Evolutionary conservation across 352 stramenopile genomes (phyloP), one percentile per base, ranked within the genome.

Genomic region (Halophytophthora batemanensis): DNA sequence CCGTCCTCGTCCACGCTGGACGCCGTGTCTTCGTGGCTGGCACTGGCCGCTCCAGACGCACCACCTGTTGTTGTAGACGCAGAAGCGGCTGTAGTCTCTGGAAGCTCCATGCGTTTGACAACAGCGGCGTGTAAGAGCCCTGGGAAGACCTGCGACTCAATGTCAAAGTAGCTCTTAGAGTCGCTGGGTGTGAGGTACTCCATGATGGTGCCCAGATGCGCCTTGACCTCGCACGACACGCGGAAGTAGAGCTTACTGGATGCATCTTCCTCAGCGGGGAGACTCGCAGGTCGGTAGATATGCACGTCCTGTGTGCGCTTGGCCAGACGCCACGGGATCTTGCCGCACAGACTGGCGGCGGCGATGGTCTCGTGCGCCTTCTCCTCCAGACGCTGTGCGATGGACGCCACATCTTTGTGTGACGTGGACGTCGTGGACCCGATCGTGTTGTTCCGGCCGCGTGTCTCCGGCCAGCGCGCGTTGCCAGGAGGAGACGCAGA

Each of bases 261-360:
- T 1, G 53, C 59, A 31, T 85, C 71, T 18, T 88, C 70, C 13
- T 75, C 72, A 3, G 54, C 62, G 6, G 60, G 59, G 3, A 84
- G 55, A 6, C 37, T 59, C 39, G 67, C 67, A 6, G 81, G 78
- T 7, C 77, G 71, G 55, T 94, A 91, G 28, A 92, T 62, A 44
- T 87, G 77, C 17, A 94, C 80, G 50, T 94, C 81, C 60, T 92
- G 82, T 56, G 82, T 87, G 57, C 81, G 81, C 53, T 89, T 93
- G 23, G 55, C 33, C 19, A 88, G 61, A 18, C 78, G 76, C 82
- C 82, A 93, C 33, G 75, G 59, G 28, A 89, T 56, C 47, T 69
- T 68, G 1, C 77, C 73, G 5, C 67, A 73, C n/a, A 91, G 58
- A 40, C 66, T 87, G 15, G 80, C 57, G 19, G 87, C 46, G 25